Base-by-base conservation (phyloP, 495 filamentous ascomycete genomes). In the Sordaria brevicollis region DNA sequence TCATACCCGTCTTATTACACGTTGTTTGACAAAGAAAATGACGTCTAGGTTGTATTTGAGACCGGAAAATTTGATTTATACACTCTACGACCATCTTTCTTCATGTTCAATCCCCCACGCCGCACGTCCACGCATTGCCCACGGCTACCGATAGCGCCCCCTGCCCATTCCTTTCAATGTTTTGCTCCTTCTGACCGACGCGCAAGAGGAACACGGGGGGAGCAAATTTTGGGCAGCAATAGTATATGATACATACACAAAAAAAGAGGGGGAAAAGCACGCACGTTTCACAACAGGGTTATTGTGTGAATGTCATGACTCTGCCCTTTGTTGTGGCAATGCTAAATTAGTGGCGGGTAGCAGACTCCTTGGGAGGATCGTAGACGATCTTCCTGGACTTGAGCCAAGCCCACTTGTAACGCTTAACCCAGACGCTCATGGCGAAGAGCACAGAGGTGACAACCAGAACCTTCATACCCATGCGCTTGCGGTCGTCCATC, bases 401-500 rank as follows among this genome's bases (percentile, higher is more conserved):
- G 82, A 99, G 83, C 69, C 91, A 89, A 38, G 92, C 82, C 95
- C 95, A 99, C 87, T 97, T 97, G 88, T 99, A 98, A 74, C 91
- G 89, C 93, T 99, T 99, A 73, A 99, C 90, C 94, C 94, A 99
- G 73, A 99, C 88, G 81, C 91, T 94, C 73, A 98, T 72, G 43
- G 92, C 94, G 71, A 91, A 89, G 67, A 99, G 85, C 71, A 91
- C 89, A 65, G 89, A 83, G 15, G 90, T 89, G 67, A 97, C 85
- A 57, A 89, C 86, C 71, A 99, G 74, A 38, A 93, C 91, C 89
- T 98, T 97, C 88, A 94, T 86, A 78, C 96, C 96, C 96, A 99
- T 99, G 86, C 93, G 94, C 89, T 99, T 99, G 77, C 96, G 89
- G 76, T 95, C 86, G 75, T 99, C 96, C 93, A 96, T 96, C 87